These are phyloP conservation scores for Leccinum pachyderme DNA, from an alignment of 1,284 basidiomycete species.

Conservation along the genomic window DNA sequence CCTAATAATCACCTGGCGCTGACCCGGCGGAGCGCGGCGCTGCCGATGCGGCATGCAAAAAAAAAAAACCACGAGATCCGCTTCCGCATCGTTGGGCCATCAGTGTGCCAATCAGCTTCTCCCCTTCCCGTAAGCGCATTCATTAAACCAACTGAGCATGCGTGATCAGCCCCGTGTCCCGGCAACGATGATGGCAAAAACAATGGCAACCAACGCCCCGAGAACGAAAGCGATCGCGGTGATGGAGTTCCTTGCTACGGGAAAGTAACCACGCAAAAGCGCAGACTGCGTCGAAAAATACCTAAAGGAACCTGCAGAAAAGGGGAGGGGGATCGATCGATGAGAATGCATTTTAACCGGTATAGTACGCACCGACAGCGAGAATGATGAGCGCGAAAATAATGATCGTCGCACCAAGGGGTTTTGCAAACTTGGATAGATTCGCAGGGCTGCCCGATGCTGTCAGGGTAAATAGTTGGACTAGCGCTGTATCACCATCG, in stretches of 20 bases:
- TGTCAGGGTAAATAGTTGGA: slow-evolving; percentile 25
- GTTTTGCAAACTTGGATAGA: slow-evolving; percentile 20
- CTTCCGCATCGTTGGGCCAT: not conserved
- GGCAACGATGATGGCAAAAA: slow-evolving; percentile 26
- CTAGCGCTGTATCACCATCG: slow-evolving; percentile 20
- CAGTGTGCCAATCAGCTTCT: not conserved
- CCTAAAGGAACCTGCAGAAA: slow-evolving; percentile 21
- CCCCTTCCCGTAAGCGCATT: not conserved
- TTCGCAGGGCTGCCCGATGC: not conserved
- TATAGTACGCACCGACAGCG: slow-evolving; percentile 19
- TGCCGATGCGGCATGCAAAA: not conserved
- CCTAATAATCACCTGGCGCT: not conserved
- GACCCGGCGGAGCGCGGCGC: not conserved
- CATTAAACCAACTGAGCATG: not conserved
- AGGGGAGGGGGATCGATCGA: not conserved
- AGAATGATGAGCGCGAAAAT: slow-evolving; percentile 26
- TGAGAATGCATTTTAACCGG: not conserved
- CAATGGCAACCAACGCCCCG: slow-evolving; percentile 20
- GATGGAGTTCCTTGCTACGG: slow-evolving; percentile 28
- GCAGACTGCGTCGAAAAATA: slow-evolving; percentile 30
- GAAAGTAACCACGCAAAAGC: slow-evolving; percentile 30
- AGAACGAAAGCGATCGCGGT: slow-evolving; percentile 21
- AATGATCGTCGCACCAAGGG: slow-evolving; percentile 26
- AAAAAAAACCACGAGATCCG: not conserved
- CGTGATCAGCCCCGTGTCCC: slow-evolving; percentile 9